phyloP scores from a whole-genome alignment of 108 stramenopile species.

The Pseudonitzschia delicatissima region DNA sequence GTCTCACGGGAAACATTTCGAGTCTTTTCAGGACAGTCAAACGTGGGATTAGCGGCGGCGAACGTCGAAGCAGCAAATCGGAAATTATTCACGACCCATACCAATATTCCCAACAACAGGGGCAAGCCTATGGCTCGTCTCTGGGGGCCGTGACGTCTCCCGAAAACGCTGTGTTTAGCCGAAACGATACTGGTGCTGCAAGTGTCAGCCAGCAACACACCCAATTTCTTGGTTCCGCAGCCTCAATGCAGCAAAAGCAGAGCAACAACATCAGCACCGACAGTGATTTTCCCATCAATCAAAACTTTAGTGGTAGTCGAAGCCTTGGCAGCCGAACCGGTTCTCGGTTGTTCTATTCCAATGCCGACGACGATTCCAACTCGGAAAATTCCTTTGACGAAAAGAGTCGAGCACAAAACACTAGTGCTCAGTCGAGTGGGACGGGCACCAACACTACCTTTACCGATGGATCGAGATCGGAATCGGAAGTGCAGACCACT shows the following conservation, averaged over 20 bases:
- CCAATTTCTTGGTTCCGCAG: neutral
- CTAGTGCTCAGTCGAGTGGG: neutral
- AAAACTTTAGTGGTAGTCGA: neutral
- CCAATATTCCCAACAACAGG: neutral
- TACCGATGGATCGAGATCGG: neutral
- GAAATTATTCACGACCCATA: neutral
- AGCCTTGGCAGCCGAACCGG: neutral
- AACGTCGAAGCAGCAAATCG: neutral
- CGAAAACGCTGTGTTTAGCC: neutral
- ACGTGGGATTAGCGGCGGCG: neutral
- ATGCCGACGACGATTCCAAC: conserved; percentile 30
- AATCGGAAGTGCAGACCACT: neutral
- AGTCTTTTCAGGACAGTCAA: conserved; percentile 6
- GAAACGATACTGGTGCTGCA: neutral
- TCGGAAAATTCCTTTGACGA: conserved; percentile 39
- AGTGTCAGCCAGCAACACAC: too few species aligned
- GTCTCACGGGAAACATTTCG: conserved; percentile 10
- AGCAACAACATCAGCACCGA: neutral
- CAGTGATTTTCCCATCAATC: neutral
- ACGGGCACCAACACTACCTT: conserved; percentile 2
- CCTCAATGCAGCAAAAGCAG: neutral
- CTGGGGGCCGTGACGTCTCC: neutral
- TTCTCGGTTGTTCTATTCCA: conserved; percentile 30
- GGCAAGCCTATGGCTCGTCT: neutral
- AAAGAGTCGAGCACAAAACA: neutral